Evolutionary conservation across 129 eudicot species (phyloP), one percentile per base, ranked within the genome.

Genomic region (Calendula officinalis): DNA sequence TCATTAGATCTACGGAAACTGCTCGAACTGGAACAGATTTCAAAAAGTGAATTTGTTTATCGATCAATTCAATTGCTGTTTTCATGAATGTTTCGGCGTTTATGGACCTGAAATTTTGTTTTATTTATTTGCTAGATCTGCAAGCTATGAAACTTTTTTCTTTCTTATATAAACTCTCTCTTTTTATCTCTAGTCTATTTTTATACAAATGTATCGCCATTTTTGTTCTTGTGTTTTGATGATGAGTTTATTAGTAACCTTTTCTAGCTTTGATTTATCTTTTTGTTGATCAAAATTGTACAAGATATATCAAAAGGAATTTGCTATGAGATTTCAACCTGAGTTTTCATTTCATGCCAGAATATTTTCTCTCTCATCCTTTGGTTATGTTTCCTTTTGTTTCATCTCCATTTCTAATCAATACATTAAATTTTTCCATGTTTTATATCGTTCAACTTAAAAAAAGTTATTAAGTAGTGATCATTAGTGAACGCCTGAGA

Each of bases 91-190:
- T 60, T 56, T 78, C 42, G 57, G 74, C 56, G 76, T 74, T 75
- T 76, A 62, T 78, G 68, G 87, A 73, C 42, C 71, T 70, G 39
- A 68, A 78, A 73, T 81, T 77, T 77, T 70, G 77, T 59, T 75
- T 67, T 80, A 73, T 75, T 67, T 80, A 73, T 62, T 49, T 78
- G 82, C 65, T 83, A 83, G 95, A 87, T 87, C 95, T 87, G 95
- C 83, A 73, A 87, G 61, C 68, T 56, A 66, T 74, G 68, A 73
- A 73, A 65, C 27, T 38, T 34, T 27, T 3, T 40, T 47, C 53
- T 33, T 70, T 34, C 64, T 56, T 56, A 34, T 67, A 17, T 35
- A 6, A 1, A 34, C 13, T 16, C 50, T 66, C 51, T 16, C 52
- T 59, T 17, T 47, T 60, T 70, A 65, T 60, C 1, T 22, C 30